A percentile compares a stretch with the other conserved stretches of the same genome.
phyloP scores from a whole-genome alignment of 495 filamentous ascomycete genomes.

The Aspergillus affinis region DNA sequence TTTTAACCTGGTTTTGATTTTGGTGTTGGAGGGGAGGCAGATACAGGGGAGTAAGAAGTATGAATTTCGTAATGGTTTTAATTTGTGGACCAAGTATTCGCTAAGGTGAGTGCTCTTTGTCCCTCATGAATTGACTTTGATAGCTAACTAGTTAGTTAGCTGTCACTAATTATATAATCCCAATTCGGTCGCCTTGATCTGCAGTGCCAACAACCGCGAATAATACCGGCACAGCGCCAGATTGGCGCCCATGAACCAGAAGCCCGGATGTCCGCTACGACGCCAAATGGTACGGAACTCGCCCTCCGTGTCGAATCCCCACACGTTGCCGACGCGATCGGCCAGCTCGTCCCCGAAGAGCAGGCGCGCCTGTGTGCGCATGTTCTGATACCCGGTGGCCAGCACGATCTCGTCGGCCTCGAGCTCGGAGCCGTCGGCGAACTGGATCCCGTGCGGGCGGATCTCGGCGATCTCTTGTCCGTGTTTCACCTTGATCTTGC shows the following conservation, averaged over 20 bases:
- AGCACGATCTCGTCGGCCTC: slow-evolving; percentile 80
- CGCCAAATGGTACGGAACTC: slow-evolving; percentile 74
- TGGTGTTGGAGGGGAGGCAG: too few relatives aligned
- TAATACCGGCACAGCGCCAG: slow-evolving; percentile 72
- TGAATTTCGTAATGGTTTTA: too few relatives aligned
- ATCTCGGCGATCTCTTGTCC: slow-evolving; percentile 64
- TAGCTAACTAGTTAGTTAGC: too few relatives aligned
- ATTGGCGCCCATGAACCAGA: slow-evolving; percentile 87
- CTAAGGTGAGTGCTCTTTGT: too few relatives aligned
- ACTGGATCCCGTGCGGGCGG: slow-evolving; percentile 56
- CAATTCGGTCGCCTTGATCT: slow-evolving; percentile 68
- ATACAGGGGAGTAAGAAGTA: too few relatives aligned
- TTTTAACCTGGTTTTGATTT: too few relatives aligned
- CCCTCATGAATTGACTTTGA: too few relatives aligned
- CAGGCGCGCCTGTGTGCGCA: slow-evolving; percentile 57
- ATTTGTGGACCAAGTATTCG: too few relatives aligned
- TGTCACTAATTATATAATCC: slow-evolving; percentile 22
- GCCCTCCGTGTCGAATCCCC: slow-evolving; percentile 77
- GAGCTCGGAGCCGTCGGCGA: slow-evolving; percentile 66
- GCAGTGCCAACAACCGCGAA: slow-evolving; percentile 69
- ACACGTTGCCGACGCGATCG: slow-evolving; percentile 65
- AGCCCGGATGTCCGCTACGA: slow-evolving; percentile 66
- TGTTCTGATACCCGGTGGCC: slow-evolving; percentile 83
- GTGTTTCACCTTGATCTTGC: slow-evolving; percentile 75
- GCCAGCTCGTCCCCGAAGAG: slow-evolving; percentile 74